Base-by-base conservation (phyloP, 129 eudicot genomes). In the Smallanthus sonchifolius region DNA sequence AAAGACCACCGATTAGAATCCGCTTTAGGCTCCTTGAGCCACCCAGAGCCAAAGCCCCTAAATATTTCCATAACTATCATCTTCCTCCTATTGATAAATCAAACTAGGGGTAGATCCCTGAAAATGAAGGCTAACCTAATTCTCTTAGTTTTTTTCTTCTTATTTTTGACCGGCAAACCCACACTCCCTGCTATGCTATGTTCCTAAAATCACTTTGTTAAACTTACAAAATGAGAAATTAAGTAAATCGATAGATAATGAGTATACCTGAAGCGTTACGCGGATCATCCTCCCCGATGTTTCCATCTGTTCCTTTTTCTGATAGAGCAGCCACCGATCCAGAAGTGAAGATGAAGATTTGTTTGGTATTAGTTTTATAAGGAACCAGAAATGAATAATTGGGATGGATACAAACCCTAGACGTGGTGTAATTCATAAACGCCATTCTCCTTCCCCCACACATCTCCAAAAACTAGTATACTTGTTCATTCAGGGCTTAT, bases 231-330 rank as follows among this genome's bases (percentile, higher is more conserved):
- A 2, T 9, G 2, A 37, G 11, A 7, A 48, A 48, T 6, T 1
- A 3, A 54, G 36, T 13, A 13, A 54, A 70, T 69, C 35, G 16
- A 19, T 34, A 7, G 17, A 49, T 34, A 24, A 24, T 7, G 5
- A 11, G 44, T 24, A 42, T 77, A 77, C 81, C 81, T 77, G 81
- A 69, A 69, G 16, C n/a, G 51, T 77, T 68, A 43, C 39, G 51
- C 13, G 48, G 61, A 57, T 77, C 67, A 54, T 77, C 48, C 7
- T 77, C 81, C 2, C 69, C 81, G 37, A 55, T 16, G 60, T 43
- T 69, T 40, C 48, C 76, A 37, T 59, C 47, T 13, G 75, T 51
- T 19, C 73, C 81, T 38, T 77, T 77, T 19, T 69, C 64, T 57
- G 81, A 57, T 1, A 68, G 52, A 77, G 81, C 81, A 59, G 81